Base-by-base conservation (phyloP, 129 eudicot genomes). In the Sambucus nigra region DNA sequence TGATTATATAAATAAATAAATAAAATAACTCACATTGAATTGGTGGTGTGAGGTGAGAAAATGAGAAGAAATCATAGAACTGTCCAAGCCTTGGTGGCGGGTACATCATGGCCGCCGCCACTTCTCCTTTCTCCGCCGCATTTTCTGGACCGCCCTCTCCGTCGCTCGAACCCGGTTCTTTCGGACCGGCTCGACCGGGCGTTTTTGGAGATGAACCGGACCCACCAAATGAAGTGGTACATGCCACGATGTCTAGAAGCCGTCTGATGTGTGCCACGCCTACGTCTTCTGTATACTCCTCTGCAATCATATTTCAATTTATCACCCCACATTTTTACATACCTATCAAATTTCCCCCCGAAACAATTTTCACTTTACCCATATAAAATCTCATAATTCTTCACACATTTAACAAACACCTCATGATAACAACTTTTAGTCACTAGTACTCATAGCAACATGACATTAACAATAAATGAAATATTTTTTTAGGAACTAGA, bases 61-160 rank as follows among this genome's bases (percentile, higher is more conserved):
- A 82, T 25, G 98, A 91, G 78, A 91, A 91, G 81, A 91, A 91
- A 70, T 91, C 95, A 39, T 91, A 91, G 73, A 91, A 91, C 80
- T 85, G 86, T 33, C 89, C 94, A 4, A 91, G 86, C 81, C 73
- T 74, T 64, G 95, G 98, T 31, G 98, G 98, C 29, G 95, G 98
- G 27, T 69, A 81, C 59, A 91, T 60, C 67, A 71, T 68, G 60
- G 82, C 72, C 72, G 77, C 75, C 29, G 74, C 67, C 1, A 61
- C 44, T 18, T 83, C 96, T 23, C 72, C 94, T 39, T 78, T 79
- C 72, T 76, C 88, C 42, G 62, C 69, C 65, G 62, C 56, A 51
- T 68, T 68, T 12, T 72, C 73, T 17, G 68, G 60, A 63, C 69
- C 83, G 69, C 71, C 10, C 1, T 55, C 74, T n/a, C 63, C 59